Percentiles rank a stretch among this genome's conserved stretches.
These are phyloP conservation scores for Boletus insuetus DNA, from an alignment of 768 basidiomycete species.

Conservation along the genomic window DNA sequence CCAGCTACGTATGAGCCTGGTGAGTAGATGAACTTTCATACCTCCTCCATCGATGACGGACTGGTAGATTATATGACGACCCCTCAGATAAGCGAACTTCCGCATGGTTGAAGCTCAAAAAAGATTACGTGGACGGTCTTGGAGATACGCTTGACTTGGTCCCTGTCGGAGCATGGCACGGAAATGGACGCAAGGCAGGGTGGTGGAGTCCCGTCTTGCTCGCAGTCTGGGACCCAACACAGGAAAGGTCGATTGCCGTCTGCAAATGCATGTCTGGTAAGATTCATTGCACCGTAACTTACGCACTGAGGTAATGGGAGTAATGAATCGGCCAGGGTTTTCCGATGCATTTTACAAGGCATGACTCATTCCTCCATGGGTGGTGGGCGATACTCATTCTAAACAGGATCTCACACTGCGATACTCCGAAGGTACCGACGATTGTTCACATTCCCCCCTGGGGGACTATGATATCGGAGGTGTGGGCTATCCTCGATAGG, in stretches of 20 bases:
- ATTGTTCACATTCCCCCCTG: constrained; percentile 48
- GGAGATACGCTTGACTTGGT: constrained; percentile 75
- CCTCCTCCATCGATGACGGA: background rate
- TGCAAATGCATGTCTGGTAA: constrained; percentile 89
- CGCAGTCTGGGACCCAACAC: constrained; percentile 65
- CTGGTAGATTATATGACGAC: background rate
- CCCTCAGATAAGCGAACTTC: constrained; percentile 71
- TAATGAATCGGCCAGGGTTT: constrained; percentile 54
- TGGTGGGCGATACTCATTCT: constrained; percentile 7
- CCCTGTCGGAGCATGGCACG: constrained; percentile 84
- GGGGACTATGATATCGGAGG: constrained; percentile 70
- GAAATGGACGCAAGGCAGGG: constrained; percentile 80
- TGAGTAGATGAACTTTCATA: constrained; percentile 22
- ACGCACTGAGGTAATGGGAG: background rate
- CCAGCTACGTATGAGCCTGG: constrained; percentile 86
- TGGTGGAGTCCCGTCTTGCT: constrained; percentile 94
- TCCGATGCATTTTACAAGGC: constrained; percentile 81
- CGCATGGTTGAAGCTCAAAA: constrained; percentile 91
- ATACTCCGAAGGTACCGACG: constrained; percentile 56
- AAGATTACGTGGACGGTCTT: constrained; percentile 80
- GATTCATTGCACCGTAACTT: constrained; percentile 14
- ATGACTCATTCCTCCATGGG: background rate
- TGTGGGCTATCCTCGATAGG: constrained; percentile 25
- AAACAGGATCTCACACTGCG: constrained; percentile 57
- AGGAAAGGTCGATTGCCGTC: constrained; percentile 65